Conservation (phyloP, 2,329 filamentous ascomycete species). For the Blastomyces gilchristii region DNA sequence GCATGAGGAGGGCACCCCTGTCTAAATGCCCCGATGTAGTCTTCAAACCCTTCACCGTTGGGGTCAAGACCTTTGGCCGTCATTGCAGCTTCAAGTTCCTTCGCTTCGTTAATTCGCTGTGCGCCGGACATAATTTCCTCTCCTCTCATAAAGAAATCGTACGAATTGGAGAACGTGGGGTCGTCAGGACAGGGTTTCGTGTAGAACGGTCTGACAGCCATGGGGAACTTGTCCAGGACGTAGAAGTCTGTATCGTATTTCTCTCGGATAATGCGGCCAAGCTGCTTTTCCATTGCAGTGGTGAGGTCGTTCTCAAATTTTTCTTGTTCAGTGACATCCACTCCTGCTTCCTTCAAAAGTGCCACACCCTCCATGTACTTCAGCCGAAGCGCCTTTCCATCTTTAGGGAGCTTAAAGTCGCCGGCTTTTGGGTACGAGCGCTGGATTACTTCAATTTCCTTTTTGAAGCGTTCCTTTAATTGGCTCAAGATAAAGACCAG, state of each 20-base stretch:
- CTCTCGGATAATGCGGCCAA: conserved; percentile 72
- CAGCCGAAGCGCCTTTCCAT: conserved; percentile 40
- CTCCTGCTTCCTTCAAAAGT: conserved; percentile 40
- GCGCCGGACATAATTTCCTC: conserved; percentile 60
- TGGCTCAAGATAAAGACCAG: conserved; percentile 41
- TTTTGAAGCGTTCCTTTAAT: conserved; percentile 36
- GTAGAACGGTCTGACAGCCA: conserved; percentile 81
- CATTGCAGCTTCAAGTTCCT: conserved; percentile 50
- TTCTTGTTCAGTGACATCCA: conserved; percentile 41
- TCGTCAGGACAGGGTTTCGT: conserved; percentile 67
- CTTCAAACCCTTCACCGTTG: conserved; percentile 48
- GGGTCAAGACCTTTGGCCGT: conserved; percentile 50
- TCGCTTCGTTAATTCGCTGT: conserved; percentile 55
- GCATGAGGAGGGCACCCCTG: conserved; percentile 56
- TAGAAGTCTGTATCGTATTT: conserved; percentile 97
- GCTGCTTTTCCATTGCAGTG: conserved; percentile 50
- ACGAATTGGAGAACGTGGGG: conserved; percentile 55
- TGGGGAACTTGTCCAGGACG: conserved; percentile 91
- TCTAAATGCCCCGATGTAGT: conserved; percentile 55
- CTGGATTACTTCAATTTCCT: conserved; percentile 38
- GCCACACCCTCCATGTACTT: conserved; percentile 43
- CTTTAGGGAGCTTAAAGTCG: conserved; percentile 41
- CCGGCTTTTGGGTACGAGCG: conserved; percentile 42
- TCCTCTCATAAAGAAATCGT: conserved; percentile 62
- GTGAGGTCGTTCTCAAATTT: conserved; percentile 39